Conservation (phyloP, 2,329 filamentous ascomycete species). For the Mycosphaerella sp. region DNA sequence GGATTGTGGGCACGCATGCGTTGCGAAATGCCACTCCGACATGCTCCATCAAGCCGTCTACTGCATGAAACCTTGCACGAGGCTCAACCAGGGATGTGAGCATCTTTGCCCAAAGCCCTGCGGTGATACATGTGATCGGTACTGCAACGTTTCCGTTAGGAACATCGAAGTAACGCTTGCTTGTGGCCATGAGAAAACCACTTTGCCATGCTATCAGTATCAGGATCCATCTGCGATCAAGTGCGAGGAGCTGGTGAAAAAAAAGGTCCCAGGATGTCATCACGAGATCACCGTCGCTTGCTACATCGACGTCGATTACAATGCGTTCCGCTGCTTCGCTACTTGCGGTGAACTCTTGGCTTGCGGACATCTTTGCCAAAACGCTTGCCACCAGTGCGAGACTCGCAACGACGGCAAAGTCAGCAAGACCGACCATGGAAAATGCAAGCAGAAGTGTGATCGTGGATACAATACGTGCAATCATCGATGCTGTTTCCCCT, state of each 20-base stretch:
- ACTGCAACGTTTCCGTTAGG: constrained; percentile 32
- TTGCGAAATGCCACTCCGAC: constrained; percentile 42
- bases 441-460: constrained; percentile 47
- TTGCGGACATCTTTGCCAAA: constrained; percentile 56
- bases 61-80: constrained; percentile 39
- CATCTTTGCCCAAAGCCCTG: constrained; percentile 40
- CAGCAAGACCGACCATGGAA: constrained; percentile 39
- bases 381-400: constrained; percentile 41
- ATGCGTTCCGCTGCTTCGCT: no score
- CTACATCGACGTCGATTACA: no score
- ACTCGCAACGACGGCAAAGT: constrained; percentile 25
- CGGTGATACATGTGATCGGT: constrained; percentile 36
- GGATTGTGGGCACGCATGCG: constrained; percentile 43
- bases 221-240: constrained; percentile 44
- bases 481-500: constrained; percentile 48
- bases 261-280: no score
- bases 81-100: constrained; percentile 34
- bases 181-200: constrained; percentile 26
- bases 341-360: constrained; percentile 26
- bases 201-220: constrained; percentile 25
- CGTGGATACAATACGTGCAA: constrained; percentile 49
- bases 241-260: constrained; percentile 44
- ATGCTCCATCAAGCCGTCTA: constrained; percentile 38
- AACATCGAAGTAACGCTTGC: constrained; percentile 24
- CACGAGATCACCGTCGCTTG: no score